A percentile compares a stretch with the other conserved stretches of the same genome.
These are phyloP conservation scores for Acacia concinna DNA, from an alignment of 331 rosid genomes.

Conservation along the genomic window DNA sequence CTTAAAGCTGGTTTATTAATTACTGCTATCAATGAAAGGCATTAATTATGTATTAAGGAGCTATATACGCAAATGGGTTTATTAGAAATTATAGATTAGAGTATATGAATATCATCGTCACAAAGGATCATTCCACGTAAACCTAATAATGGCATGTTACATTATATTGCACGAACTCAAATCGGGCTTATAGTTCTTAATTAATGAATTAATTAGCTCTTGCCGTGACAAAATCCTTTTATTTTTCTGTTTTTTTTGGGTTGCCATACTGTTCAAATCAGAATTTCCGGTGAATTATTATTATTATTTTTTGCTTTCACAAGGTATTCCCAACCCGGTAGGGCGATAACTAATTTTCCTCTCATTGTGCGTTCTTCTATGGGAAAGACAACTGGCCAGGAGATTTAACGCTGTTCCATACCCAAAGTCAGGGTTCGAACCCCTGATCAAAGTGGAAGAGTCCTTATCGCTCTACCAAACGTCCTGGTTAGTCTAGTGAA, in stretches of 20 bases:
- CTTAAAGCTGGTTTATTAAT: neutral
- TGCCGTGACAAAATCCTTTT: neutral
- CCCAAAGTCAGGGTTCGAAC: too few relatives aligned
- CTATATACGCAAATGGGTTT: neutral
- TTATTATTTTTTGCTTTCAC: too few relatives aligned
- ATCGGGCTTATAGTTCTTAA: neutral
- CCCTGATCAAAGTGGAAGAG: too few relatives aligned
- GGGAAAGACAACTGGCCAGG: too few relatives aligned
- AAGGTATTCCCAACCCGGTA: too few relatives aligned
- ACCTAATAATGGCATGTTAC: neutral
- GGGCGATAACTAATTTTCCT: too few relatives aligned
- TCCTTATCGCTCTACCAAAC: too few relatives aligned
- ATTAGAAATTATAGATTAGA: neutral
- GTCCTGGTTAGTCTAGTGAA: too few relatives aligned
- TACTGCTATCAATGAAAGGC: neutral
- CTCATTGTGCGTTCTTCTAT: too few relatives aligned
- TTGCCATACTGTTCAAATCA: neutral
- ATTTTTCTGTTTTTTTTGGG: neutral
- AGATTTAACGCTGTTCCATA: too few relatives aligned
- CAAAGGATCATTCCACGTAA: neutral
- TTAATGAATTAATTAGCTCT: too few relatives aligned
- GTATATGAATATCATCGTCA: neutral
- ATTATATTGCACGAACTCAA: neutral
- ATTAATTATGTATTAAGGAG: neutral
- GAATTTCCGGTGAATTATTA: neutral